phyloP scores from a whole-genome alignment of 2,329 filamentous ascomycete species.

The Xylariaceae sp. region DNA sequence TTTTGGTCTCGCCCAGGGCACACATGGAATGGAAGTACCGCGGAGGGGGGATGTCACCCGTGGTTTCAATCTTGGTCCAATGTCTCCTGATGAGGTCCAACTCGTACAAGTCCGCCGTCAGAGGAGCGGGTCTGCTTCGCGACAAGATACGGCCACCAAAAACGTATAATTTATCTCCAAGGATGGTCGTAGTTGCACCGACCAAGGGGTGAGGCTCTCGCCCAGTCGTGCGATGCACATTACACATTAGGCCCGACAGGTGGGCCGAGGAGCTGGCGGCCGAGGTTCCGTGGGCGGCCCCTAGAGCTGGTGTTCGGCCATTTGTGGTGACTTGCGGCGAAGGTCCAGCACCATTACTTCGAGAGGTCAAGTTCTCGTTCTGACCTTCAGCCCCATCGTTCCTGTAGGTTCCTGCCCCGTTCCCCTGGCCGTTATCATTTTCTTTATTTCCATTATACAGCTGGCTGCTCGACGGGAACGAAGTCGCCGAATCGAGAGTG shows the following conservation, averaged over 20 bases:
- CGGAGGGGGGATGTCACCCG: slow-evolving; percentile 80
- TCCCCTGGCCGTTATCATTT: slow-evolving; percentile 43
- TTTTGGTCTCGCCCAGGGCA: slow-evolving; percentile 84
- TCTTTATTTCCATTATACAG: slow-evolving; percentile 36
- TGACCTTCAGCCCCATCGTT: slow-evolving; percentile 43
- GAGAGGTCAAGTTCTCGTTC: slow-evolving; percentile 44
- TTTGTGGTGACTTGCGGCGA: slow-evolving; percentile 47
- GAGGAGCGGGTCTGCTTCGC: slow-evolving; percentile 67
- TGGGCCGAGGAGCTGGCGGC: slow-evolving; percentile 49
- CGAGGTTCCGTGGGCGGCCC: slow-evolving; percentile 38
- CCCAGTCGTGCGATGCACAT: slow-evolving; percentile 80
- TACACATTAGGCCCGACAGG: slow-evolving; percentile 62
- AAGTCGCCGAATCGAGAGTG: slow-evolving; percentile 44
- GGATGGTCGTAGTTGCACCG: slow-evolving; percentile 87
- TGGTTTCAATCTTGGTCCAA: slow-evolving; percentile 84
- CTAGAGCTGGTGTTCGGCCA: slow-evolving; percentile 32
- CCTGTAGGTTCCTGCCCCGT: slow-evolving; percentile 36
- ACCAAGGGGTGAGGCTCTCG: slow-evolving; percentile 87
- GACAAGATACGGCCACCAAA: slow-evolving; percentile 90
- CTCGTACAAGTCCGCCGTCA: slow-evolving; percentile 90
- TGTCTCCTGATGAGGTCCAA: slow-evolving; percentile 85
- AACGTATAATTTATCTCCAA: slow-evolving; percentile 94
- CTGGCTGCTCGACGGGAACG: slow-evolving; percentile 25
- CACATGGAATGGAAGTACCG: slow-evolving; percentile 98
- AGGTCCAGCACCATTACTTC: slow-evolving; percentile 51